Base-by-base conservation (phyloP, 129 eudicot genomes). In the Flaveria sonorensis region DNA sequence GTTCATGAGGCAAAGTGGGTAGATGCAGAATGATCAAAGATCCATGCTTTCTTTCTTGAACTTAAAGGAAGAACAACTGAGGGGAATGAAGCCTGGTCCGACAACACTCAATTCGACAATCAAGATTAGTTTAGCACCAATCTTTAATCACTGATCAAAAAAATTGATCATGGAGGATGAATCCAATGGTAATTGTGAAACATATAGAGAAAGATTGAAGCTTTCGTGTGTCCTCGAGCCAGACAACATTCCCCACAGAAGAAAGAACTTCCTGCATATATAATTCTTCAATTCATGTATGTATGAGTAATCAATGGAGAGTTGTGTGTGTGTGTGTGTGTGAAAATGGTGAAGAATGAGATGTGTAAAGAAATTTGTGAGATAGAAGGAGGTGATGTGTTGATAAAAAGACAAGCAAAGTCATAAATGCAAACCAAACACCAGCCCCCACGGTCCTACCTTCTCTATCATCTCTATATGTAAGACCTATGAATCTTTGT, bases 81-180 rank as follows among this genome's bases (percentile, higher is more conserved):
- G 93, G 93, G 97, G 97, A 91, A 91, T 91, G 97, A 91, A 91
- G 97, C 97, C 97, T 91, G 97, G 97, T 91, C 97, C 93, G 97
- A 91, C 72, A 79, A 86, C 89, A 50, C 80, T 70, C 39, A 36
- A 59, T 60, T 15, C 57, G 3, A 67, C 43, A 43, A 79, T 79
- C 83, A 40, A 73, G 74, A 79, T 71, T 59, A 47, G 51, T 59
- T 59, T 46, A 59, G 2, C 56, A 14, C 48, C 12, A 61, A 71
- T 61, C 65, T 19, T 28, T 47, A 47, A 70, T 70, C 72, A 59
- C 32, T 23, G 15, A 75, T 47, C 70, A 74, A 42, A 11, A n/a
- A n/a, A 39, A 36, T 63, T 12, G 40, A 66, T 77, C 46, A 73
- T 20, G 32, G 14, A 75, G n/a, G 55, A 43, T 42, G 50, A 21